phyloP scores from a whole-genome alignment of 2,329 filamentous ascomycete species.

The Monosporascus ibericus region DNA sequence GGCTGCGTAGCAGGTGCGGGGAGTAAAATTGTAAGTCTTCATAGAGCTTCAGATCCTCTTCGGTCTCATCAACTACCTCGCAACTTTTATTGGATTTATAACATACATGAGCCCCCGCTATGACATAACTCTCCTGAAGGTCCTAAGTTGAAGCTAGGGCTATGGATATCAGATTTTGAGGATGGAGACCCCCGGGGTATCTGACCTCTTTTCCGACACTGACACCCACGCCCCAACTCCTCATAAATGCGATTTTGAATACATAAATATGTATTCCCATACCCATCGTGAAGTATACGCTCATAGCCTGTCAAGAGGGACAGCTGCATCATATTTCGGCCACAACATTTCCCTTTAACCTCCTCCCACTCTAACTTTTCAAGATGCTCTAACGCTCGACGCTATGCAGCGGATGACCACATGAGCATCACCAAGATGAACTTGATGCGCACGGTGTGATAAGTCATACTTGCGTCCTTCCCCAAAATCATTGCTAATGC shows the following conservation, averaged over 20 bases:
- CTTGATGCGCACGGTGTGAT: background rate
- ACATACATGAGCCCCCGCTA: too few species aligned
- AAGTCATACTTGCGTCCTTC: background rate
- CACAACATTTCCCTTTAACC: background rate
- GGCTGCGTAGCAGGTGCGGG: too few species aligned
- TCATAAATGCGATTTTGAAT: background rate
- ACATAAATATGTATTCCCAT: background rate
- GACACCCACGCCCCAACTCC: background rate
- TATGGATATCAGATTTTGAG: background rate
- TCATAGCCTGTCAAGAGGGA: background rate
- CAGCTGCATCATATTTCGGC: background rate
- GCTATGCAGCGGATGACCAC: background rate
- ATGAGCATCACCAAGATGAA: background rate
- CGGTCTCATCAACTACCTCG: too few species aligned
- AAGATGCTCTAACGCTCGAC: background rate
- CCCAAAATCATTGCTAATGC: background rate
- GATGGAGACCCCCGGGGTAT: background rate
- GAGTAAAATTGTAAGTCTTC: too few species aligned
- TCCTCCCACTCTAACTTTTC: background rate
- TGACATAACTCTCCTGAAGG: too few species aligned
- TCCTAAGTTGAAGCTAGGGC: background rate
- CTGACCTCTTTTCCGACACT: background rate
- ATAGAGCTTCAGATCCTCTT: too few species aligned
- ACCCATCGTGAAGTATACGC: background rate
- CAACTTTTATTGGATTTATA: too few species aligned